Percentiles rank a stretch among this genome's conserved stretches.
These are phyloP conservation scores for Ascochyta rabiei DNA, from an alignment of 2,329 filamentous ascomycete genomes.

Conservation along the genomic window DNA sequence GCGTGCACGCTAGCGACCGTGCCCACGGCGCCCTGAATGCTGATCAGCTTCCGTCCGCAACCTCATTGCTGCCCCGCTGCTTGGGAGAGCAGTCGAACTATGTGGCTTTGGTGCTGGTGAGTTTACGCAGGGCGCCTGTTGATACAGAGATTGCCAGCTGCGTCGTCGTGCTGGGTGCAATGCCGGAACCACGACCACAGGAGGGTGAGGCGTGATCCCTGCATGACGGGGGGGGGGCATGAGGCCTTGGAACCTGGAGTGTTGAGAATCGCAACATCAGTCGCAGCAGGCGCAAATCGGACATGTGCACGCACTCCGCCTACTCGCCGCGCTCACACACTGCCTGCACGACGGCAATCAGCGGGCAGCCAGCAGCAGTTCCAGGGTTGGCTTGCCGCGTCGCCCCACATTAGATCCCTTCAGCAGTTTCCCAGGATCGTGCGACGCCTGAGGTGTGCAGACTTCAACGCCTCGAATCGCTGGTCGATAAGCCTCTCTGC, in stretches of 20 bases:
- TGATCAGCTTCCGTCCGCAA: slow-evolving; percentile 2
- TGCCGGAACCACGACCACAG: background rate
- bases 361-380: background rate
- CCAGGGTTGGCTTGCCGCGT: slow-evolving; percentile 1
- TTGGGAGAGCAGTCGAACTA: background rate
- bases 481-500: slow-evolving; percentile 5
- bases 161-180: background rate
- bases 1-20: slow-evolving; percentile 15
- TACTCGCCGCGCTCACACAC: background rate
- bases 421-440: slow-evolving; percentile 13
- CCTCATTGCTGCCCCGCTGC: slow-evolving; percentile 2
- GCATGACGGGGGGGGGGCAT: slow-evolving; percentile 6
- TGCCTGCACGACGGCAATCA: slow-evolving; percentile 7
- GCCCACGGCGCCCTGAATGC: background rate
- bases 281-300: slow-evolving; percentile 6
- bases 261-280: slow-evolving; percentile 14
- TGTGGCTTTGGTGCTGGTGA: background rate
- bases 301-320: background rate
- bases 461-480: slow-evolving; percentile 4
- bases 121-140: background rate
- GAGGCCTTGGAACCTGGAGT: slow-evolving; percentile 12
- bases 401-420: slow-evolving; percentile 9
- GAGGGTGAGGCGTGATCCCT: slow-evolving; percentile 6
- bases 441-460: slow-evolving; percentile 17
- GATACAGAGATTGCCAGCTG: background rate